Percentiles rank a stretch among this genome's conserved stretches.
Evolutionary conservation across 2,329 filamentous ascomycete species (phyloP).

Genomic region (Penicillium sp.): DNA sequence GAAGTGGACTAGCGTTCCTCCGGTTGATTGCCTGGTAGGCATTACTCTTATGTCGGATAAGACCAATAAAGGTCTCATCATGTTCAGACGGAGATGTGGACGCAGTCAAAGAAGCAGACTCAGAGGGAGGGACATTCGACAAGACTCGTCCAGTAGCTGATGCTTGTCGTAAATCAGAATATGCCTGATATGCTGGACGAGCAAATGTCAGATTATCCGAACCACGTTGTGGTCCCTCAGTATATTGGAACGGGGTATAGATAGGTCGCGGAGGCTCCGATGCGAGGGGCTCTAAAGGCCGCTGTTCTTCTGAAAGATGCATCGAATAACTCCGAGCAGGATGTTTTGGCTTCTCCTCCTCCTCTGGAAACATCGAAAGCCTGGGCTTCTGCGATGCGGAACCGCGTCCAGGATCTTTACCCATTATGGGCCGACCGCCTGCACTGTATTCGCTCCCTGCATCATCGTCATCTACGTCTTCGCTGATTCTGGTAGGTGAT

Average conservation of each 20-base stretch:
- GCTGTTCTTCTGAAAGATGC: slow-evolving; percentile 22
- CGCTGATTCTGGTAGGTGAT: background rate
- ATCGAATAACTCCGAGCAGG: slow-evolving; percentile 26
- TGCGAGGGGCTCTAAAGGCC: slow-evolving; percentile 28
- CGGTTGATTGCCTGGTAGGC: slow-evolving; percentile 34
- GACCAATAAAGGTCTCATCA: slow-evolving; percentile 49
- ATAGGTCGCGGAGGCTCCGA: slow-evolving; percentile 41
- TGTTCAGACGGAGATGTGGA: slow-evolving; percentile 30
- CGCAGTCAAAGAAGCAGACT: slow-evolving; percentile 18
- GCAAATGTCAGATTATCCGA: slow-evolving; percentile 40
- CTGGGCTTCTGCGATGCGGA: slow-evolving; percentile 13
- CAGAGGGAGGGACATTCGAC: slow-evolving; percentile 31
- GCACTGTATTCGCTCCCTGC: slow-evolving; percentile 50
- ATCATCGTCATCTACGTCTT: slow-evolving; percentile 20
- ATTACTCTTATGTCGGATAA: slow-evolving; percentile 48
- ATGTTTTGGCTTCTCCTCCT: slow-evolving; percentile 1
- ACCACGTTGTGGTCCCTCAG: slow-evolving; percentile 42
- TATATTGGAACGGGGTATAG: slow-evolving; percentile 49
- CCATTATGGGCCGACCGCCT: slow-evolving; percentile 52
- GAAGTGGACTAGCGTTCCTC: slow-evolving; percentile 26
- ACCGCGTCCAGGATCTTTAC: slow-evolving; percentile 18
- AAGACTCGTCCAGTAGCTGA: slow-evolving; percentile 46
- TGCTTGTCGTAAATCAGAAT: slow-evolving; percentile 48
- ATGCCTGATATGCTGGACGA: slow-evolving; percentile 48
- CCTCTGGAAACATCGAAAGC: slow-evolving; percentile 8